These are phyloP conservation scores for Neostapfia colusana DNA, from an alignment of 176 grass and related monocot species.

Conservation along the genomic window DNA sequence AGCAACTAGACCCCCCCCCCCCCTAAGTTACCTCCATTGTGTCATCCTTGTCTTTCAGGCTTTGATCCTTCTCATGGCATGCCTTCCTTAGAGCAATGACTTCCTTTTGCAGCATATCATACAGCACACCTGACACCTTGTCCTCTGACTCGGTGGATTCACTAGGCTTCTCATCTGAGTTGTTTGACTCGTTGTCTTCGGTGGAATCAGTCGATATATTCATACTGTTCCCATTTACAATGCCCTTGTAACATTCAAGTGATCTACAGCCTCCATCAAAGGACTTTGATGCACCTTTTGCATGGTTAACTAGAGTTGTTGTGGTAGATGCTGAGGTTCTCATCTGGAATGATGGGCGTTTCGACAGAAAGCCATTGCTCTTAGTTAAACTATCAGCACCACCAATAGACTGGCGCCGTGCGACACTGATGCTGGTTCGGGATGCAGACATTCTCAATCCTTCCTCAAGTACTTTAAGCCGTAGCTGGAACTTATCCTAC, in stretches of 20 bases:
- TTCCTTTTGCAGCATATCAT: constrained; percentile 96
- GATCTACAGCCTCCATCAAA: constrained; percentile 84
- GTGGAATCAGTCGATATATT: constrained; percentile 65
- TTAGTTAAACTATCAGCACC: constrained; percentile 69
- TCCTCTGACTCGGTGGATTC: constrained; percentile 59
- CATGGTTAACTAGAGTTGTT: constrained; percentile 83
- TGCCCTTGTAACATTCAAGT: constrained; percentile 55
- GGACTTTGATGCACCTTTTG: constrained; percentile 89
- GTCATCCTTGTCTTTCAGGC: constrained; percentile 93
- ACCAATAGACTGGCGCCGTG: constrained; percentile 62
- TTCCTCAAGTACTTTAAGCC: constrained; percentile 92
- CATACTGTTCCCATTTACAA: constrained; percentile 61
- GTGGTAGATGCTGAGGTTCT: constrained; percentile 66
- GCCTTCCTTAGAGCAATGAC: constrained; percentile 81
- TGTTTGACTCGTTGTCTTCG: constrained; percentile 56
- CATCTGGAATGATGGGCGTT: constrained; percentile 85
- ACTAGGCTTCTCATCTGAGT: constrained; percentile 59
- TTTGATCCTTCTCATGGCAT: constrained; percentile 84
- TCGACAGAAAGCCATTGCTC: constrained; percentile 72
- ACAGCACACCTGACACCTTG: constrained; percentile 74
- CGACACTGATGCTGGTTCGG: constrained; percentile 44
- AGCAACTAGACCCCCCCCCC: not conserved
- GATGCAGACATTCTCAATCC: constrained; percentile 88
- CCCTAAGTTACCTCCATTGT: constrained; percentile 66
- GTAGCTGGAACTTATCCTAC: constrained; percentile 85